Evolutionary conservation across 352 stramenopile genomes (phyloP).

Genomic region (Vaucheria bursata): DNA sequence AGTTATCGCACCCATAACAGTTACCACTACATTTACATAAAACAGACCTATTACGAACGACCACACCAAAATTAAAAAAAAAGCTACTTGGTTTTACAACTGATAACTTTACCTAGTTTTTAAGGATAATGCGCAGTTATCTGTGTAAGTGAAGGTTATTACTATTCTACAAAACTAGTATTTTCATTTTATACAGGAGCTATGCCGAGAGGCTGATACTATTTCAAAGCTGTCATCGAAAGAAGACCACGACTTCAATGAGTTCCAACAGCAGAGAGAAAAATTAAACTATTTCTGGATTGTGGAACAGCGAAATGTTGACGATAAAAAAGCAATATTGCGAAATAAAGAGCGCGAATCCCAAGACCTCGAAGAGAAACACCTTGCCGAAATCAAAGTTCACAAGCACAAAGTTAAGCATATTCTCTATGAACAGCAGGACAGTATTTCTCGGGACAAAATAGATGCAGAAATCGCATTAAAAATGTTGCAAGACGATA

Average conservation of each 20-base stretch:
- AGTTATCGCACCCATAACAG: neutral
- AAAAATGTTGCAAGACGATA: conserved; percentile 78
- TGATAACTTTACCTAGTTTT: neutral
- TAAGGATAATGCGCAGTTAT: neutral
- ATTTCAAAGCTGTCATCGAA: conserved; percentile 45
- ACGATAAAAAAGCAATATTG: conserved; percentile 78
- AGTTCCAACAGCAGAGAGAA: conserved; percentile 87
- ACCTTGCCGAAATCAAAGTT: conserved; percentile 88
- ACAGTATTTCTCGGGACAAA: conserved; percentile 77
- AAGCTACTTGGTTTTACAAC: neutral
- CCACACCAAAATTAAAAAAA: no score
- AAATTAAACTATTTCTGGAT: conserved; percentile 96
- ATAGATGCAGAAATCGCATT: conserved; percentile 75
- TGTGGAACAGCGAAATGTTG: conserved; percentile 88
- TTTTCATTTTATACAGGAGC: conserved; percentile 1
- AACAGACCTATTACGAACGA: neutral
- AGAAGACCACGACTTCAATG: conserved; percentile 82
- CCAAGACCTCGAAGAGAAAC: conserved; percentile 85
- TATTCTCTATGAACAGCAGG: conserved; percentile 84
- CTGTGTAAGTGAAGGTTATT: neutral
- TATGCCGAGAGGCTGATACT: conserved; percentile 34
- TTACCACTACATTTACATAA: neutral
- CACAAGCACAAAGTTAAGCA: conserved; percentile 94
- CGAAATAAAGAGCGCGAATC: conserved; percentile 86
- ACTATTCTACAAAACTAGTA: neutral